These are phyloP conservation scores for Epichloe baconii DNA, from an alignment of 2,329 filamentous ascomycete species.

Conservation along the genomic window DNA sequence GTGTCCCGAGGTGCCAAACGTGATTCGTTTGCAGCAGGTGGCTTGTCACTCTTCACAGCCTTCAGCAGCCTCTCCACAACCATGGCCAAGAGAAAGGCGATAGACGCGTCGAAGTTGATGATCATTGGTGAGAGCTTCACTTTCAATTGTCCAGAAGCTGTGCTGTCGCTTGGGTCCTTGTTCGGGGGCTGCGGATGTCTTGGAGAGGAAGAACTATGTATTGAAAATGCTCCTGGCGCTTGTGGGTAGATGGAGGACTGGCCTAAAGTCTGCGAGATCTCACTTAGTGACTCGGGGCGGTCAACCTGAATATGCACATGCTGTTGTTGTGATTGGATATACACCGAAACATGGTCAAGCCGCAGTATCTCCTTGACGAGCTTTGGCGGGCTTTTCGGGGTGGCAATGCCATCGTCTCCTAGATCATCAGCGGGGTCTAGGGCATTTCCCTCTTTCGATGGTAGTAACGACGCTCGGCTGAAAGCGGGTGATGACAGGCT, in stretches of 20 bases:
- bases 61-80: constrained; percentile 36
- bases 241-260: constrained; percentile 32
- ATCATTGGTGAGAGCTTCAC: constrained; percentile 38
- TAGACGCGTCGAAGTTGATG: constrained; percentile 41
- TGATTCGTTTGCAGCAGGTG: constrained; percentile 4
- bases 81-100: constrained; percentile 40
- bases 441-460: not conserved
- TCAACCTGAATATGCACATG: constrained; percentile 25
- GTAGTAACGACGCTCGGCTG: constrained; percentile 11
- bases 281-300: constrained; percentile 15
- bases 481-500: constrained; percentile 18
- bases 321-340: constrained; percentile 37
- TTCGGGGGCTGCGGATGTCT: not conserved
- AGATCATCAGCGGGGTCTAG: not conserved
- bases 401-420: constrained; percentile 19
- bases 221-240: constrained; percentile 49
- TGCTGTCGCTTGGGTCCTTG: not conserved
- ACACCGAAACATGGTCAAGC: constrained; percentile 38
- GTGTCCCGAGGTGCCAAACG: constrained; percentile 7
- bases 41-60: constrained; percentile 23
- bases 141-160: constrained; percentile 23
- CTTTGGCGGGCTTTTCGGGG: constrained; percentile 39
- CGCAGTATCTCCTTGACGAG: constrained; percentile 42
- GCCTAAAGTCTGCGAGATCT: constrained; percentile 19
- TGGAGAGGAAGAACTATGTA: constrained; percentile 12